A percentile compares a stretch with the other conserved stretches of the same genome.
These are phyloP conservation scores for Sphenostylis stenocarpa DNA, from an alignment of 306 rosid species.

Conservation along the genomic window DNA sequence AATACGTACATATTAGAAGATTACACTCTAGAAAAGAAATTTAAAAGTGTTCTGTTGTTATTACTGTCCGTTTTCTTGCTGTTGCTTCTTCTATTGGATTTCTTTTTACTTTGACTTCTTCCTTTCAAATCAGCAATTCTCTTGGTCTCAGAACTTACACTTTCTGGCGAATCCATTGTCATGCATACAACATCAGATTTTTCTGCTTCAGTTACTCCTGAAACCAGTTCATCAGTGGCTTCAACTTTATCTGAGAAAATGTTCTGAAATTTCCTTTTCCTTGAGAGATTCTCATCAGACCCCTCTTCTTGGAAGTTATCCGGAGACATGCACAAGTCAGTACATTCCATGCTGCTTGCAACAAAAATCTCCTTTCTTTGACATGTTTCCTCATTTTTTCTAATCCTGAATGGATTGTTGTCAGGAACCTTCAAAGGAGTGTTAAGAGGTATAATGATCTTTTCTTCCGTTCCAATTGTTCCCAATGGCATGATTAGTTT, in stretches of 20 bases:
- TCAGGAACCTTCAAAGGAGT: constrained; percentile 53
- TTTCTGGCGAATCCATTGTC: constrained; percentile 61
- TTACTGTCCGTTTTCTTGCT: constrained; percentile 41
- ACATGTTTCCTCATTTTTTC: constrained; percentile 40
- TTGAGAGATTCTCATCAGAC: constrained; percentile 33
- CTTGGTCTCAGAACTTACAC: constrained; percentile 57
- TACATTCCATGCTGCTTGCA: constrained; percentile 37
- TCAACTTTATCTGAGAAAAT: constrained; percentile 38
- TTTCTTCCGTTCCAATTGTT: constrained; percentile 32
- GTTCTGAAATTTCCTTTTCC: constrained; percentile 53
- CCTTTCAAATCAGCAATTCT: constrained; percentile 39
- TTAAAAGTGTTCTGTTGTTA: constrained; percentile 59
- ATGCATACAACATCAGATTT: constrained; percentile 37
- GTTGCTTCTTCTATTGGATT: constrained; percentile 51
- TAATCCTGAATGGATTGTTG: constrained; percentile 85
- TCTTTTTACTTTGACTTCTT: constrained; percentile 48
- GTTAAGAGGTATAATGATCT: background rate
- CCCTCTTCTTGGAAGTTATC: constrained; percentile 30
- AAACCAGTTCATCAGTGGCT: constrained; percentile 37
- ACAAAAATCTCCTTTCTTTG: constrained; percentile 28
- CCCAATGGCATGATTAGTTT: constrained; percentile 57
- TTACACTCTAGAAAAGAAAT: constrained; percentile 76
- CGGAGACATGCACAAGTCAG: constrained; percentile 36
- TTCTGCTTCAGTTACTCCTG: constrained; percentile 57
- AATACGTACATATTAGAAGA: constrained; percentile 3